phyloP scores from a whole-genome alignment of 2,329 filamentous ascomycete genomes.

The Dactylella cylindrospora region DNA sequence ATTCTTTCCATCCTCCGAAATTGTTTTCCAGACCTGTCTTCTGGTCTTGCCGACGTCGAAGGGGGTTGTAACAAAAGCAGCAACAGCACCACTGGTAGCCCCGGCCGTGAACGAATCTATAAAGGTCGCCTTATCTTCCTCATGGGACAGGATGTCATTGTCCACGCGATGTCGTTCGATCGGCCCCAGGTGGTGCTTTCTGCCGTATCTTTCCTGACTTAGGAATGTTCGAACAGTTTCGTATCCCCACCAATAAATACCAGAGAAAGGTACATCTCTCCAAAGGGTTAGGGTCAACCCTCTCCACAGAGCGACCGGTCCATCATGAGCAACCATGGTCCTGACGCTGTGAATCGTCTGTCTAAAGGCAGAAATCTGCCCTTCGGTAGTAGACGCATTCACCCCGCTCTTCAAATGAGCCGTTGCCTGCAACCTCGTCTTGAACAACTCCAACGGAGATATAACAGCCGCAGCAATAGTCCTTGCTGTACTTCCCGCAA shows the following conservation, averaged over 20 bases:
- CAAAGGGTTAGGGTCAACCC: constrained; percentile 88
- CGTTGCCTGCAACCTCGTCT: constrained; percentile 85
- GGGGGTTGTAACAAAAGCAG: constrained; percentile 85
- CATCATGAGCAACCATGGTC: constrained; percentile 75
- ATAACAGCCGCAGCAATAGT: constrained; percentile 79
- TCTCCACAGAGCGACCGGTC: constrained; percentile 83
- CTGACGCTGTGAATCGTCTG: constrained; percentile 75
- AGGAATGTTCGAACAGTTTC: constrained; percentile 69
- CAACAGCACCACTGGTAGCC: constrained; percentile 76
- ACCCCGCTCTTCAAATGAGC: constrained; percentile 52
- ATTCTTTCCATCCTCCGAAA: constrained; percentile 50
- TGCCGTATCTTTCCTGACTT: constrained; percentile 30
- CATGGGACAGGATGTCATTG: constrained; percentile 50
- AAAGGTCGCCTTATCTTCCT: constrained; percentile 62
- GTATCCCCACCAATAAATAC: constrained; percentile 97
- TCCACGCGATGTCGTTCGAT: constrained; percentile 68
- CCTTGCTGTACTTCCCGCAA: constrained; percentile 76
- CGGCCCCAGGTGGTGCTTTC: constrained; percentile 28
- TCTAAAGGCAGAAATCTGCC: constrained; percentile 63
- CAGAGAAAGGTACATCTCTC: constrained; percentile 96
- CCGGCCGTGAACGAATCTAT: constrained; percentile 87
- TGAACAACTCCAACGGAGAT: constrained; percentile 88
- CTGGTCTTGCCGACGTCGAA: constrained; percentile 98
- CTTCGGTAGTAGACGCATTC: background rate
- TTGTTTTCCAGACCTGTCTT: constrained; percentile 73